Conservation (phyloP, 1,284 basidiomycete species). For the Fomitopsis pinicola region DNA sequence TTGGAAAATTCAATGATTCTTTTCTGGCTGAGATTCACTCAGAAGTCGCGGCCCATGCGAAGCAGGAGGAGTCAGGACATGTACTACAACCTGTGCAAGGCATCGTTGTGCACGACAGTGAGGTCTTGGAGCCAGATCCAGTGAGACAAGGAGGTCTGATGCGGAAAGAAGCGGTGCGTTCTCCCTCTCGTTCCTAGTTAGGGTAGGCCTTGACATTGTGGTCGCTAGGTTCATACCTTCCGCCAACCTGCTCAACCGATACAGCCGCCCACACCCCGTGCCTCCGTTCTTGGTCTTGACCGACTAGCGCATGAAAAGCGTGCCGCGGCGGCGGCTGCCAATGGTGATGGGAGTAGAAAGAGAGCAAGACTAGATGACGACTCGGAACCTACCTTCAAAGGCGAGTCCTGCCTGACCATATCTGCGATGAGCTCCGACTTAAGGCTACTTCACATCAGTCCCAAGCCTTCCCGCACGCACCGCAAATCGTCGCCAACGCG, state of each 20-base stretch:
- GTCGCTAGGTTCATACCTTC: constrained; percentile 68
- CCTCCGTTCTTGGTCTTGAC: constrained; percentile 84
- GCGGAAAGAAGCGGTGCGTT: constrained; percentile 57
- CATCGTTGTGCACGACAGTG: constrained; percentile 76
- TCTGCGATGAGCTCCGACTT: background rate
- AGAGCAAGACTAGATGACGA: constrained; percentile 58
- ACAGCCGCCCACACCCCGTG: constrained; percentile 67
- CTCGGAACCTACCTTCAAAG: constrained; percentile 77
- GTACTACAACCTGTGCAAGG: constrained; percentile 59
- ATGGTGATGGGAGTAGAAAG: constrained; percentile 57
- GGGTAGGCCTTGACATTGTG: background rate
- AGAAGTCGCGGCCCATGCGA: constrained; percentile 57
- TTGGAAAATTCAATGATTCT: constrained; percentile 80
- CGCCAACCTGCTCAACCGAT: constrained; percentile 66
- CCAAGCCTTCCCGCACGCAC: constrained; percentile 64
- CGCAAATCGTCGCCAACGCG: constrained; percentile 64
- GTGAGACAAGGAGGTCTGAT: constrained; percentile 74
- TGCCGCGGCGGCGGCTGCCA: constrained; percentile 44
- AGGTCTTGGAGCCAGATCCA: constrained; percentile 78
- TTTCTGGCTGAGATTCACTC: constrained; percentile 55
- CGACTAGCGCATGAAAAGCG: constrained; percentile 85
- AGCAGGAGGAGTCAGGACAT: constrained; percentile 57
- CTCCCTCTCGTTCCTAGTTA: constrained; percentile 4
- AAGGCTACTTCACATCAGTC: constrained; percentile 39
- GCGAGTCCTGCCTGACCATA: constrained; percentile 34